Evolutionary conservation across 805 yeast species (phyloP), one percentile per base, ranked within the genome.

Genomic region (Vanderwaltozyma verrucispora): DNA sequence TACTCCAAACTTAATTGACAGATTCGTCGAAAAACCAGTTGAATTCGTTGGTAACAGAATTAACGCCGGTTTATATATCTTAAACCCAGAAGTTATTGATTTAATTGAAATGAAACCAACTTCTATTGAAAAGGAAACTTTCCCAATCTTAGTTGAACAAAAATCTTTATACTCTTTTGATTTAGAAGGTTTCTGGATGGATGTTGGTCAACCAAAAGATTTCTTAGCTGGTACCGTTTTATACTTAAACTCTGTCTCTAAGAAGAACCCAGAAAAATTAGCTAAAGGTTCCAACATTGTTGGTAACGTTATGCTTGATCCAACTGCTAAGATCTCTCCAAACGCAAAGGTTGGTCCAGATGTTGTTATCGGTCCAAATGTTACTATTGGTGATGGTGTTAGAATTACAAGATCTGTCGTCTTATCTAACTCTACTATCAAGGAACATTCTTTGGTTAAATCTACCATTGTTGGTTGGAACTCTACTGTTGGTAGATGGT

Each of bases 131-230:
- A 88, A 88, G 80, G 99, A 92, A 75, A 88, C 96, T 53, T 92
- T 92, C 96, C 99, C 99, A 57, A 69, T 72, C 56, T 76, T 92
- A 56, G 96, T 94, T 50, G 94, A 84, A 68, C 70, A 80, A 62
- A 87, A 81, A 60, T 74, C 80, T 44, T 75, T 92, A 57, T 92
- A 80, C 75, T 88, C 97, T 38, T 92, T 84, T 60, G 99, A 92
- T 67, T 77, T 92, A 60, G 96, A 92, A 73, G 97, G 98, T 50
- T 92, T 79, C 84, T 92, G 99, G 99, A 92, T 92, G 98, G 99
- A 92, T 67, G 96, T 92, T 53, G 99, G 99, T 67, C 99, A 92
- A 74, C 99, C 99, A 75, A 92, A 89, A 77, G 99, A 92, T 69
- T 92, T 87, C 80, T 69, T 92, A 49, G 79, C 95, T 43, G 99